Evolutionary conservation across 2,329 filamentous ascomycete species (phyloP).

Genomic region (Thielaviopsis cerberus): DNA sequence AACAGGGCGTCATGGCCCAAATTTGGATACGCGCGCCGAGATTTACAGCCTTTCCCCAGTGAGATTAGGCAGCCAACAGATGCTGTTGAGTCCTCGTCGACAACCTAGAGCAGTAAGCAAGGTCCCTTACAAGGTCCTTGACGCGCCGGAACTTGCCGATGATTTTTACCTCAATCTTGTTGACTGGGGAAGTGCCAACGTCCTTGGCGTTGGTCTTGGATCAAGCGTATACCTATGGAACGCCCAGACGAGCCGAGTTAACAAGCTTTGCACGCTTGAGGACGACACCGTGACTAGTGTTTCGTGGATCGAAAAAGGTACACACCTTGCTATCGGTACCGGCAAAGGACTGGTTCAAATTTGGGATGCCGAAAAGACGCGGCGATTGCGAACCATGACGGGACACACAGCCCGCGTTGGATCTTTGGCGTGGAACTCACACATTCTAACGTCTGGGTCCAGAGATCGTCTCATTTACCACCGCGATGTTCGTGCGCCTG

Average conservation of each 20-base stretch:
- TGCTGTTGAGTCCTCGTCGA: constrained; percentile 76
- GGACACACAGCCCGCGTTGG: constrained; percentile 87
- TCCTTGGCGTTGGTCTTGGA: constrained; percentile 79
- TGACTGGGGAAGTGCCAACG: constrained; percentile 91
- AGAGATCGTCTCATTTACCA: constrained; percentile 87
- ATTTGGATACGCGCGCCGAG: constrained; percentile 75
- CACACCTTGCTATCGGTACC: constrained; percentile 87
- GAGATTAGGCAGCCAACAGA: constrained; percentile 77
- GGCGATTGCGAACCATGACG: constrained; percentile 84
- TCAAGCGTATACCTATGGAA: constrained; percentile 98
- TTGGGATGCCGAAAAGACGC: constrained; percentile 80
- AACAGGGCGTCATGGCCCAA: constrained; percentile 69
- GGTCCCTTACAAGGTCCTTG: constrained; percentile 91
- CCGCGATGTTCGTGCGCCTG: constrained; percentile 79
- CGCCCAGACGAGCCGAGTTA: constrained; percentile 73
- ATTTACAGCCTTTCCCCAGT: constrained; percentile 93
- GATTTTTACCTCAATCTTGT: constrained; percentile 97
- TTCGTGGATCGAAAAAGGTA: constrained; percentile 94
- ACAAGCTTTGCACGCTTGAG: constrained; percentile 78
- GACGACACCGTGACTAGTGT: constrained; percentile 94
- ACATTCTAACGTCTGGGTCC: constrained; percentile 89
- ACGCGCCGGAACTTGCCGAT: constrained; percentile 87
- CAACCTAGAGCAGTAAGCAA: constrained; percentile 83
- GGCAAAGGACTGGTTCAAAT: constrained; percentile 90
- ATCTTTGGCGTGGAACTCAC: constrained; percentile 90